A percentile compares a stretch with the other conserved stretches of the same genome.
Conservation (phyloP, 345 rosid species). For the Eucalyptus erythrocorys region DNA sequence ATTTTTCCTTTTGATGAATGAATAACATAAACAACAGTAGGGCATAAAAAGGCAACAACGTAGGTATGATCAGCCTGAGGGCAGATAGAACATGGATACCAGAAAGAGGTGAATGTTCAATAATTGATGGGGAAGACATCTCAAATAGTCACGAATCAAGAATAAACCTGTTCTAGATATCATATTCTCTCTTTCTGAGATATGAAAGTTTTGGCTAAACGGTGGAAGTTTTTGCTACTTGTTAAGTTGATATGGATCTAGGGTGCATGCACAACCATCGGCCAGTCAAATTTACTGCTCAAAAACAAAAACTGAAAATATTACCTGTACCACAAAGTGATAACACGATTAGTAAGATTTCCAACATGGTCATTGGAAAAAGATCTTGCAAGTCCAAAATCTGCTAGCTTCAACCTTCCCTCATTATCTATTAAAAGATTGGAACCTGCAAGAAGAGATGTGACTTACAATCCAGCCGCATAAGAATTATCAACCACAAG, state of each 20-base stretch:
- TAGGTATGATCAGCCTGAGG: background rate
- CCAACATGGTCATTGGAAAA: slow-evolving; percentile 63
- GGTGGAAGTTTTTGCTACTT: background rate
- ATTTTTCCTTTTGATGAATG: background rate
- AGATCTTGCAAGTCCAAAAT: slow-evolving; percentile 91
- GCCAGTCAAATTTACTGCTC: background rate
- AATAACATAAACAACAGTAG: background rate
- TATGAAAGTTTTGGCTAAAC: background rate
- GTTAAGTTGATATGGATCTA: background rate
- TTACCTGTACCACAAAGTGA: slow-evolving; percentile 96
- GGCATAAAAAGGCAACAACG: background rate
- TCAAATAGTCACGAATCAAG: background rate
- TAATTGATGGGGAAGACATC: background rate
- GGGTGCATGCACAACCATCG: background rate
- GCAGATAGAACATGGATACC: background rate
- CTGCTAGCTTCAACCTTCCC: slow-evolving; percentile 89
- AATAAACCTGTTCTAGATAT: background rate
- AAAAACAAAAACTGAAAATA: background rate
- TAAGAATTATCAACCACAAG: background rate
- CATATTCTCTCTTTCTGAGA: background rate
- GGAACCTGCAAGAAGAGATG: slow-evolving; percentile 42
- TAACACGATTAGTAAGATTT: slow-evolving; percentile 84
- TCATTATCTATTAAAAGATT: slow-evolving; percentile 92
- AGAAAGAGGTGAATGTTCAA: background rate
- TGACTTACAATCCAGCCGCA: background rate